A percentile compares a stretch with the other conserved stretches of the same genome.
phyloP scores from a whole-genome alignment of 2,329 filamentous ascomycete genomes.

The Calonectria fujianensis region DNA sequence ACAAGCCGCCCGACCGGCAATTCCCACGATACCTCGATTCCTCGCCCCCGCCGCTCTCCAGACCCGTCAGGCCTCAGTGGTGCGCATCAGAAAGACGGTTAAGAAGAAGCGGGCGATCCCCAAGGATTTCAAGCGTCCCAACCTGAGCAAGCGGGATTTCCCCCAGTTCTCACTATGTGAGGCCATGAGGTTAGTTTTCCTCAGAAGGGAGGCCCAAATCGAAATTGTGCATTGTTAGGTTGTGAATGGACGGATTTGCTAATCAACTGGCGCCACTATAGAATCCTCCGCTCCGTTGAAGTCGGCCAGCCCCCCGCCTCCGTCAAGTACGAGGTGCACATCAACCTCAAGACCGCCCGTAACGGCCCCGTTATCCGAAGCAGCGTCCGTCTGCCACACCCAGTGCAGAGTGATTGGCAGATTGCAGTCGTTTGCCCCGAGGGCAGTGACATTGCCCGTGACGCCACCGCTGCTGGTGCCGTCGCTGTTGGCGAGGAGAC shows the following conservation, averaged over 20 bases:
- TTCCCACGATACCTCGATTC: constrained; percentile 68
- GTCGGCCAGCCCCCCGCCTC: constrained; percentile 84
- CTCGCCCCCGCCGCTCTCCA: constrained; percentile 68
- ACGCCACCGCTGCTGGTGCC: constrained; percentile 87
- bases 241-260: constrained; percentile 25
- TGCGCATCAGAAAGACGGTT: constrained; percentile 70
- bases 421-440: constrained; percentile 96
- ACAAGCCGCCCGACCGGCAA: constrained; percentile 64
- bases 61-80: constrained; percentile 63
- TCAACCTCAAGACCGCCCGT: constrained; percentile 88
- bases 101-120: constrained; percentile 76
- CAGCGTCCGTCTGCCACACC: constrained; percentile 90
- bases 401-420: constrained; percentile 89
- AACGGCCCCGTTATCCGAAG: constrained; percentile 92
- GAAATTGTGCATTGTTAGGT: constrained; percentile 15
- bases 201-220: not conserved
- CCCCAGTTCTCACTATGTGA: constrained; percentile 88
- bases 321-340: constrained; percentile 91
- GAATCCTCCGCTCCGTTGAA: constrained; percentile 93
- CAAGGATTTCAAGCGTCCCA: constrained; percentile 80
- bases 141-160: constrained; percentile 77
- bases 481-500: constrained; percentile 89
- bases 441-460: constrained; percentile 81
- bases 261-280: constrained; percentile 60
- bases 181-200: constrained; percentile 86